These are phyloP conservation scores for Claviceps fusiformis DNA, from an alignment of 2,329 filamentous ascomycete species.

Conservation along the genomic window DNA sequence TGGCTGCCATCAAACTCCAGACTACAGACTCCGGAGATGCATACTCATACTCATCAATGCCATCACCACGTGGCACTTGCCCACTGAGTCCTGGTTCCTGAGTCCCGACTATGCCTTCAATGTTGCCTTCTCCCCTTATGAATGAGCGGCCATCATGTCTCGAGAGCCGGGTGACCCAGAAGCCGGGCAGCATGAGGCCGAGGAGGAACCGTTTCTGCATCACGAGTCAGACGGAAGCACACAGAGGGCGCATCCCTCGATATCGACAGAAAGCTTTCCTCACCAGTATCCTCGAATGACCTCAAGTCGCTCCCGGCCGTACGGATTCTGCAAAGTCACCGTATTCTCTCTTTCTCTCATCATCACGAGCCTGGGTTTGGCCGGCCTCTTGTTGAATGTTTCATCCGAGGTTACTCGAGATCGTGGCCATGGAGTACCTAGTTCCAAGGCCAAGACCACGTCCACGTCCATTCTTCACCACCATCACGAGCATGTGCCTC, in stretches of 20 bases:
- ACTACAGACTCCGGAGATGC: too few relatives aligned
- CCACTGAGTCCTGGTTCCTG: too few relatives aligned
- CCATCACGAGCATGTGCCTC: constrained; percentile 12
- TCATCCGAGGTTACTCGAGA: not conserved
- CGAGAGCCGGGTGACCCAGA: too few relatives aligned
- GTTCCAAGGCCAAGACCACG: not conserved
- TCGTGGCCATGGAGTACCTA: not conserved
- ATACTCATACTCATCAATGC: too few relatives aligned
- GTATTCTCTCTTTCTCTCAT: constrained; percentile 12
- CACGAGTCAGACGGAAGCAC: not conserved
- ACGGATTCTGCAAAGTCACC: constrained; percentile 6
- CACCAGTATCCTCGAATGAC: not conserved
- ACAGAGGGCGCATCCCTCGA: not conserved
- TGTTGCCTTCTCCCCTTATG: too few relatives aligned
- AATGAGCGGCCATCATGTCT: too few relatives aligned
- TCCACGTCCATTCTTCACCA: constrained; percentile 7
- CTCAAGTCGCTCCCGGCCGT: not conserved
- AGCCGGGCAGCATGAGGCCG: too few relatives aligned
- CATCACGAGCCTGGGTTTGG: constrained; percentile 12
- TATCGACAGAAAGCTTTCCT: not conserved
- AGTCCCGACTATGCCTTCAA: too few relatives aligned
- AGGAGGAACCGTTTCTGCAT: too few relatives aligned
- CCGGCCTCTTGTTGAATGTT: constrained; percentile 11
- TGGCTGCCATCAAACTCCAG: too few relatives aligned
- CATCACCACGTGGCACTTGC: too few relatives aligned